Base-by-base conservation (phyloP, 176 grass and related monocot species). In the Oryza glumipatula region DNA sequence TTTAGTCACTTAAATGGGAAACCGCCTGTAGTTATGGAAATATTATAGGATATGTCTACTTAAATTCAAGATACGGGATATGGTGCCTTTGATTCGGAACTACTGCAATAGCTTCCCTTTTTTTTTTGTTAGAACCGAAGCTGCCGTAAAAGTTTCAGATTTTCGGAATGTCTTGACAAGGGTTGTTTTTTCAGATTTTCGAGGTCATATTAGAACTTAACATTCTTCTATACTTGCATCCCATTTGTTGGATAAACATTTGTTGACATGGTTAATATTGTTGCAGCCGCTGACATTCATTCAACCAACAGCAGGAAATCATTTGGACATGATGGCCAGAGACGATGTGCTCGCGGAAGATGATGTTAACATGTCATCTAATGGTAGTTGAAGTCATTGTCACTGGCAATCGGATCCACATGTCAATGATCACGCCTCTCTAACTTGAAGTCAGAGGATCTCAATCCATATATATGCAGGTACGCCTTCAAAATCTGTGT, bases 401-500 rank as follows among this genome's bases (percentile, higher is more conserved):
- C 30, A 32, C 30, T 32, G 30, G 30, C 30, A 32, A 32, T 36
- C 4, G 35, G 35, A 36, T 36, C 35, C 35, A 36, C 35, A 36
- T 36, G 4, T 36, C 5, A 36, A 36, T 36, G 35, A 36, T 5
- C 35, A 36, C 5, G 35, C 0, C 35, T 36, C 5, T 36, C 5
- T 36, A 36, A 5, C 5, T 5, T 36, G 2, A 36, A 36, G 35
- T 36, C 35, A 4, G 35, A 36, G 35, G 4, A 36, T 36, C 3
- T 36, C 35, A 36, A 36, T 36, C 35, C 35, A 36, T 36, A 36
- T 23, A 98, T 41, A 94, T 94, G 86, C 82, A 74, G 48, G 56
- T 44, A 67, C 87, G 86, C 49, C 86, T 98, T 88, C 91, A 95
- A 36, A 87, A 51, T 67, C 87, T 98, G 78, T 93, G 39, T 8